Conservation (phyloP, 208 protist species). For the Leishmania lainsoni region DNA sequence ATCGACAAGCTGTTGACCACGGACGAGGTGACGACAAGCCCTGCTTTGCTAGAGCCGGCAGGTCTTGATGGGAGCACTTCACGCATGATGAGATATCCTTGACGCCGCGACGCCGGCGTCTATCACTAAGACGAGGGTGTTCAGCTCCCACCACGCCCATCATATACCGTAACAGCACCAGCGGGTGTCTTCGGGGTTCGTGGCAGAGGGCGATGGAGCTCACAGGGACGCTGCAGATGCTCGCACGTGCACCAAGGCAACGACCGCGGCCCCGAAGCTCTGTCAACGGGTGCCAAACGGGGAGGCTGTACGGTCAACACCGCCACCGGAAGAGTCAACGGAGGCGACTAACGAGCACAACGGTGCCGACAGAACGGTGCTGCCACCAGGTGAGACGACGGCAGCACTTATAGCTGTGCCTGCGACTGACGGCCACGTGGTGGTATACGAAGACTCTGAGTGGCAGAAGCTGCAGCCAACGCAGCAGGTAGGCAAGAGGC, state of each 20-base stretch:
- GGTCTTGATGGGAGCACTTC: slow-evolving; percentile 31
- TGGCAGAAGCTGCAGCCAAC: not conserved
- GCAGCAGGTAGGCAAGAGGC: not conserved
- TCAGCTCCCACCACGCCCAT: too few species aligned
- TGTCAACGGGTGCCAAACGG: not conserved
- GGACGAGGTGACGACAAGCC: slow-evolving; percentile 15
- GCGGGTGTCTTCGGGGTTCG: too few species aligned
- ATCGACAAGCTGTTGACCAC: slow-evolving; percentile 17
- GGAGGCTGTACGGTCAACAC: not conserved
- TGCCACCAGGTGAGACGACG: too few species aligned
- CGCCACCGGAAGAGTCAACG: too few species aligned
- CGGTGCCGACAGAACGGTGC: too few species aligned
- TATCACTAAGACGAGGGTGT: not conserved
- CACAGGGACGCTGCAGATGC: too few species aligned
- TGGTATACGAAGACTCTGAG: not conserved
- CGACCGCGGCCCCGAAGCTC: not conserved
- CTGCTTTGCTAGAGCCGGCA: slow-evolving; percentile 16
- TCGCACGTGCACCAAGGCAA: too few species aligned
- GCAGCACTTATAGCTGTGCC: too few species aligned
- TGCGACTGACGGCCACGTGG: not conserved
- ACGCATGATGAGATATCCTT: not conserved
- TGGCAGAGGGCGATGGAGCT: too few species aligned
- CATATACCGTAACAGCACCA: too few species aligned
- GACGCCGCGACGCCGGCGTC: not conserved
- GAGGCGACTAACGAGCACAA: too few species aligned